Conservation (phyloP, 352 stramenopile genomes). For the Phytophthora macrochlamydospora region DNA sequence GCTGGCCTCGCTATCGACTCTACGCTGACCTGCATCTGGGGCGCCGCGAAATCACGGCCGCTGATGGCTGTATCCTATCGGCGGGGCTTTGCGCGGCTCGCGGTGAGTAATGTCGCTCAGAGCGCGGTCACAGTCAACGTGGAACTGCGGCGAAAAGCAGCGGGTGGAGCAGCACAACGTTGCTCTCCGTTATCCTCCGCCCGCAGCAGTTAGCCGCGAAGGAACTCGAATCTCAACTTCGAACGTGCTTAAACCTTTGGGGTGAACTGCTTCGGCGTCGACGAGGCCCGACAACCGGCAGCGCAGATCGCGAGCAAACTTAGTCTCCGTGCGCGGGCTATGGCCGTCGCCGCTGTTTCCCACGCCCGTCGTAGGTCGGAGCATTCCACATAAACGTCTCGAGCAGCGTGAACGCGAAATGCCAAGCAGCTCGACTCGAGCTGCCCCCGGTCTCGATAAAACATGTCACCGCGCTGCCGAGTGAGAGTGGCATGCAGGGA, state of each 20-base stretch:
- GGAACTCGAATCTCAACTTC: not conserved
- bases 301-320: slow-evolving; percentile 23
- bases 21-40: not conserved
- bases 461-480: not conserved
- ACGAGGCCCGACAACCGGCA: slow-evolving; percentile 14
- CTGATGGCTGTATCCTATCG: slow-evolving; percentile 2
- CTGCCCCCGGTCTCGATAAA: not conserved
- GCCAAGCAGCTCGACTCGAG: too few relatives aligned
- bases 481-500: slow-evolving; percentile 12
- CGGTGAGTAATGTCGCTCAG: not conserved
- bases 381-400: not conserved
- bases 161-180: too few relatives aligned
- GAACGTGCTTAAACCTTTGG: too few relatives aligned
- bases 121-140: not conserved
- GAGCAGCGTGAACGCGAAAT: too few relatives aligned
- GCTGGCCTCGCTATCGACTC: too few relatives aligned
- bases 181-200: too few relatives aligned
- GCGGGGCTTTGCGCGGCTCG: not conserved
- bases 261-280: too few relatives aligned
- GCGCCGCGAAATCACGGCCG: not conserved
- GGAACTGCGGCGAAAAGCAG: not conserved
- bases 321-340: not conserved
- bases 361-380: slow-evolving; percentile 9
- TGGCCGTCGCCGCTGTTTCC: slow-evolving; percentile 18
- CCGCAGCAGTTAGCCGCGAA: too few relatives aligned